Evolutionary conservation across 768 basidiomycete genomes (phyloP), one percentile per base, ranked within the genome.

Genomic region (Candolleomyces aberdarensis): DNA sequence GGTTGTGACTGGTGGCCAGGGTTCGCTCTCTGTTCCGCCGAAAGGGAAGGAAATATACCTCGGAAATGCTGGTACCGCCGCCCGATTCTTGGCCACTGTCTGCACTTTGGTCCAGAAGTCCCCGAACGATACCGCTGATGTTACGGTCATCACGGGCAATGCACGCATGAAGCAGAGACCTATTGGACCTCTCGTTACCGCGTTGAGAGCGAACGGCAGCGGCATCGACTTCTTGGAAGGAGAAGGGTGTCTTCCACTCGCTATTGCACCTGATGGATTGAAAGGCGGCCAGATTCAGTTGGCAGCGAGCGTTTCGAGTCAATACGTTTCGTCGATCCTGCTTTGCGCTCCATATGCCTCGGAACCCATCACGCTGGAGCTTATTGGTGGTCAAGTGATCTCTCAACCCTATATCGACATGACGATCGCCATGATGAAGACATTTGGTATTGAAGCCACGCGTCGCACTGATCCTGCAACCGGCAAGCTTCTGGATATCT

Each of bases 381-480:
- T 99, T 63, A 90, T 85, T 0, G 97, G 96, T 11, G 96, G 94
- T 0, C 88, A 92, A 62, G 97, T 98, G 70, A 98, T 99, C 71
- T 97, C 94, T 5, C 96, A 98, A 75, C 95, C 95, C 0, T 99
- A 98, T 78, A 98, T 99, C 73, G 96, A 99, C 76, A 98, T 98
- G 97, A 98, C 97, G 9, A 90, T 97, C 66, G 87, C 94, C 9
- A 97, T 99, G 89, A 98, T 99, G 97, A 81, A 81, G 63, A 85
- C 89, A 8, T 99, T 99, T 71, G 96, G 95, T 3, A 79, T 98
- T 62, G 66, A 79, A 9, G 96, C 94, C 53, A 74, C 76, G 17
- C 85, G 96, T 51, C 80, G 89, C 60, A 71, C 67, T 15, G 92
- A 91, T 65, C 65, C 81, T 0, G 72, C 68, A 31, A 83, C 84